Evolutionary conservation across 441 rosid species (phyloP).

Genomic region (Isatis lusitanica): DNA sequence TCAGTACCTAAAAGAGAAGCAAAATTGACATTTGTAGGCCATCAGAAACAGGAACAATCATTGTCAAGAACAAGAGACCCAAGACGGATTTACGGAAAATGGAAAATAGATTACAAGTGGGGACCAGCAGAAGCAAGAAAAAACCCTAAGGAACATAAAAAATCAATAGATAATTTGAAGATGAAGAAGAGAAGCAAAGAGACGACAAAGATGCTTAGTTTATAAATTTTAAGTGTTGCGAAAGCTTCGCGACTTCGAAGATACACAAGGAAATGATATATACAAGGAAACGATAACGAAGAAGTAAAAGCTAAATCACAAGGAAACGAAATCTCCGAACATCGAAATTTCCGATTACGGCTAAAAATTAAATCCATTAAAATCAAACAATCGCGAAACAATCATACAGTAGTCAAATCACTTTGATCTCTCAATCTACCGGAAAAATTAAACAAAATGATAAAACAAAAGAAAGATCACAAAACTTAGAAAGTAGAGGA

Average conservation of each 20-base stretch:
- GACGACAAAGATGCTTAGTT: constrained; percentile 21
- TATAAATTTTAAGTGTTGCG: neutral
- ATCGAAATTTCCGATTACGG: constrained; percentile 18
- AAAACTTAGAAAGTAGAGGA: constrained; percentile 16
- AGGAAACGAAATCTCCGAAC: constrained; percentile 12
- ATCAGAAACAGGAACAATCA: constrained; percentile 13
- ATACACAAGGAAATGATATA: constrained; percentile 23
- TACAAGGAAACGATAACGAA: constrained; percentile 23
- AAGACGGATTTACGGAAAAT: neutral
- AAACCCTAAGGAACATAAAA: constrained; percentile 19
- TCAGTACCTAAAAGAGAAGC: constrained; percentile 5
- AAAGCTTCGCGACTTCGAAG: constrained; percentile 19
- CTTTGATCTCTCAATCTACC: constrained; percentile 23
- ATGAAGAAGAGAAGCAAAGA: neutral
- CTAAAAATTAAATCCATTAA: neutral
- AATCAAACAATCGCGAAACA: neutral
- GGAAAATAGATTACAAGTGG: neutral
- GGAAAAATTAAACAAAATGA: neutral
- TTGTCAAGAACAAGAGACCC: neutral
- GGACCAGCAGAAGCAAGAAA: neutral
- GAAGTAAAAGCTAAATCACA: constrained; percentile 22
- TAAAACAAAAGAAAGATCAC: neutral
- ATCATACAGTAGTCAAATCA: constrained; percentile 7
- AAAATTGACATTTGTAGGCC: neutral
- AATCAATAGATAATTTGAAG: neutral